Evolutionary conservation across 805 yeast genomes (phyloP).

Genomic region (Kazachstania taianensis): DNA sequence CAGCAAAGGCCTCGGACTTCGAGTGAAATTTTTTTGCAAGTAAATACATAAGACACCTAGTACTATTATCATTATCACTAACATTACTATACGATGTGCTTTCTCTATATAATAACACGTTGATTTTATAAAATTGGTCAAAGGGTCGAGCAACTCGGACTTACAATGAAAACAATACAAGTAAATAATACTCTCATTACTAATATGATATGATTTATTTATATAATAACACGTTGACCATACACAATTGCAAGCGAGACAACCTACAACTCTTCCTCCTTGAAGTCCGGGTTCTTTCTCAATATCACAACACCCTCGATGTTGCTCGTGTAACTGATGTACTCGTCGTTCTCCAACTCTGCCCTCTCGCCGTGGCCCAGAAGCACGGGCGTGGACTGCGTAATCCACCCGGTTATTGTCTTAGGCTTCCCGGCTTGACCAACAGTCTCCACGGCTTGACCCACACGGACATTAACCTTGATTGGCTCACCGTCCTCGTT

Average conservation of each 20-base stretch:
- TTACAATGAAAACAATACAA: neutral
- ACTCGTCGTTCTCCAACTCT: slow-evolving; percentile 84
- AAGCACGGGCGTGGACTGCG: slow-evolving; percentile 94
- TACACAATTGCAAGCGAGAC: neutral
- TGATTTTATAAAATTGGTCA: too few species aligned
- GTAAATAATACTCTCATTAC: too few species aligned
- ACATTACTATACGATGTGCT: neutral
- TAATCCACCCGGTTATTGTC: slow-evolving; percentile 98
- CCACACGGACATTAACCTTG: slow-evolving; percentile 94
- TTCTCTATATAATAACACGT: too few species aligned
- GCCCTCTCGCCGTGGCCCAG: slow-evolving; percentile 93
- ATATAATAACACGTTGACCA: too few species aligned
- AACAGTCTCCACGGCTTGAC: slow-evolving; percentile 97
- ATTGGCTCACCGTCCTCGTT: slow-evolving; percentile 85
- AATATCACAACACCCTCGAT: slow-evolving; percentile 91
- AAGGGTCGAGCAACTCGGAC: too few species aligned
- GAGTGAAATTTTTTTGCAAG: slow-evolving; percentile 35
- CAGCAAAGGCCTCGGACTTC: slow-evolving; percentile 88
- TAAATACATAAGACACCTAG: neutral
- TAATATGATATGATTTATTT: too few species aligned
- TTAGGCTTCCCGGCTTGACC: slow-evolving; percentile 99
- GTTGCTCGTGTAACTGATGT: slow-evolving; percentile 66
- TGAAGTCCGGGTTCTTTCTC: slow-evolving; percentile 79
- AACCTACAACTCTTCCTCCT: slow-evolving; percentile 41
- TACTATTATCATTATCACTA: neutral